A percentile compares a stretch with the other conserved stretches of the same genome.
phyloP scores from a whole-genome alignment of 371 early-diverging fungal species.

The Chytridium lagenaria region DNA sequence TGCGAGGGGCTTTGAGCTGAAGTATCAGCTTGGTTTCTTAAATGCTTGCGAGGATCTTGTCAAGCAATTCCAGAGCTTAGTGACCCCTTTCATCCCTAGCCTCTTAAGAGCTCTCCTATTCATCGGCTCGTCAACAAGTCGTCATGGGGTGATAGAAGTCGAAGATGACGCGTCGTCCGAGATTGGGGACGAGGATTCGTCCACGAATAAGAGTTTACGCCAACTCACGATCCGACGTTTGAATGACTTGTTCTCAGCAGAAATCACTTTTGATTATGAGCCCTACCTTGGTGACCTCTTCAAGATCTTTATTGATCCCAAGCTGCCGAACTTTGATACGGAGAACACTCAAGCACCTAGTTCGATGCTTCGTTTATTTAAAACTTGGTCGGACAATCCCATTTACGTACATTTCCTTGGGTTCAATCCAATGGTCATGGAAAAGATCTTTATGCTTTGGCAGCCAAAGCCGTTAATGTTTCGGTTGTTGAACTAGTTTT shows the following conservation, averaged over 20 bases:
- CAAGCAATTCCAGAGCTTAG: constrained; percentile 75
- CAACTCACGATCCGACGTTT: constrained; percentile 76
- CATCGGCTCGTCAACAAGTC: constrained; percentile 58
- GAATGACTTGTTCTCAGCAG: constrained; percentile 75
- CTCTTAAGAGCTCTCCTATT: constrained; percentile 69
- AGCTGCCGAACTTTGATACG: constrained; percentile 69
- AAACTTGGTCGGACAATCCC: constrained; percentile 72
- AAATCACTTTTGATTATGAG: constrained; percentile 69
- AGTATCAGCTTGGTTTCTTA: constrained; percentile 82
- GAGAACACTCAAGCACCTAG: constrained; percentile 89
- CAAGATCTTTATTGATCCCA: constrained; percentile 67
- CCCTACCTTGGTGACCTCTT: constrained; percentile 80
- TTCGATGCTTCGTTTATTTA: constrained; percentile 76
- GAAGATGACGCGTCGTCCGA: constrained; percentile 29
- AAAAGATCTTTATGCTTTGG: constrained; percentile 71
- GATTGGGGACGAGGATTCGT: constrained; percentile 39
- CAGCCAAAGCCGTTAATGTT: constrained; percentile 77
- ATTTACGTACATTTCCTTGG: constrained; percentile 71
- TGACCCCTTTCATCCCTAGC: constrained; percentile 72
- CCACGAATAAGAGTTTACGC: constrained; percentile 63
- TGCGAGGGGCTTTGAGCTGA: constrained; percentile 53
- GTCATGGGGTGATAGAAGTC: constrained; percentile 28
- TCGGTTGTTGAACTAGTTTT: constrained; percentile 73
- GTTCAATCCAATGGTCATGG: constrained; percentile 65
- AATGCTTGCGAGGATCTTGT: constrained; percentile 79